Percentiles rank a stretch among this genome's conserved stretches.
phyloP scores from a whole-genome alignment of 345 rosid genomes.

The Isatis tinctoria region DNA sequence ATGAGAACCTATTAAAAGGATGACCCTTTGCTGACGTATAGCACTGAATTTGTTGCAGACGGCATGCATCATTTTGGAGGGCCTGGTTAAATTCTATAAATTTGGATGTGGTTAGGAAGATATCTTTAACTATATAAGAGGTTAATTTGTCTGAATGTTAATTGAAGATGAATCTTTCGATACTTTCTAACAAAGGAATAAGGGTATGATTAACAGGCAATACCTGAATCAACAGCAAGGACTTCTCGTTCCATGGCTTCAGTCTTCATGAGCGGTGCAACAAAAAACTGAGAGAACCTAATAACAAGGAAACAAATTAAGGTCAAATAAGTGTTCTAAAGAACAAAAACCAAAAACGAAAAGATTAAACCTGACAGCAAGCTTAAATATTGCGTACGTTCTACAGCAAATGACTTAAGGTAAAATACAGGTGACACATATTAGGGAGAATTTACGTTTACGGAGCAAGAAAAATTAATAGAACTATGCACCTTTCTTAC shows the following conservation, averaged over 20 bases:
- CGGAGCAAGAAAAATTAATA: neutral
- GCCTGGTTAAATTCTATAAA: constrained; percentile 87
- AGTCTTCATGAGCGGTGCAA: constrained; percentile 89
- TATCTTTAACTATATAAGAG: neutral
- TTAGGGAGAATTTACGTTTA: neutral
- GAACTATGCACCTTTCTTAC: neutral
- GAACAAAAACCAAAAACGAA: neutral
- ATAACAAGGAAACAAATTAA: constrained; percentile 22
- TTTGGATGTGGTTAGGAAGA: constrained; percentile 8
- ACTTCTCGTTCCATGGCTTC: constrained; percentile 98
- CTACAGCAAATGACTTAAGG: neutral
- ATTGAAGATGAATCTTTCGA: neutral
- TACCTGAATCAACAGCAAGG: constrained; percentile 98
- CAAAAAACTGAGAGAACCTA: constrained; percentile 98
- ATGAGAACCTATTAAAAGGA: constrained; percentile 74
- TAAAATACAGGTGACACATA: neutral
- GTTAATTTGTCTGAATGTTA: neutral
- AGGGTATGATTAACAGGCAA: constrained; percentile 3
- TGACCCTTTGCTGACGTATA: constrained; percentile 66
- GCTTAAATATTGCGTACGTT: neutral
- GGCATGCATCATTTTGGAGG: constrained; percentile 85
- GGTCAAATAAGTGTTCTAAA: constrained; percentile 12
- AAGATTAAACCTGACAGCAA: neutral
- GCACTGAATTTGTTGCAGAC: constrained; percentile 95
- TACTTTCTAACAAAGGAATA: neutral